These are phyloP conservation scores for Ambrosia hybrid DNA, from an alignment of 140 eudicot genomes.

Conservation along the genomic window DNA sequence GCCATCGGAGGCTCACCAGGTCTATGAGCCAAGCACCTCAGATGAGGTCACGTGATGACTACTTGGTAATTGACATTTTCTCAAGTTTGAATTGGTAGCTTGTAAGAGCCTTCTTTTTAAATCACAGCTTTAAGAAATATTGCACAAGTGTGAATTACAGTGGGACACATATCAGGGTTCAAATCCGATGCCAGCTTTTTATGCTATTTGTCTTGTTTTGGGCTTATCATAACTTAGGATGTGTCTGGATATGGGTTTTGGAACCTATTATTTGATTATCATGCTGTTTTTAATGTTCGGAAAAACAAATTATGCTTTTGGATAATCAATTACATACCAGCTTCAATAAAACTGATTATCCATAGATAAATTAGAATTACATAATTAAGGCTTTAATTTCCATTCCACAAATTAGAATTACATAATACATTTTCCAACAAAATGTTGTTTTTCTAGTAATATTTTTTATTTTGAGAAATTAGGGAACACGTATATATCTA, in stretches of 20 bases:
- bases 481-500: no score
- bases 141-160: not conserved
- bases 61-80: constrained; percentile 54
- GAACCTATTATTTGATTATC: no score
- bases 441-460: no score
- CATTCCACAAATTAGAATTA: no score
- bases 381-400: no score
- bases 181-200: no score
- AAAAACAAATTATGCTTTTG: no score
- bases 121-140: not conserved
- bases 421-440: no score
- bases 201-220: not conserved
- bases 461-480: no score
- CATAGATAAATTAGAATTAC: constrained; percentile 3
- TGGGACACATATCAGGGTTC: no score
- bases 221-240: not conserved
- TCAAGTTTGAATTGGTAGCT: constrained; percentile 11
- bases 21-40: constrained; percentile 62
- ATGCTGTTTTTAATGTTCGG: no score
- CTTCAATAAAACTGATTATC: not conserved
- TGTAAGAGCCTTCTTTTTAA: not conserved
- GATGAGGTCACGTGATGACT: constrained; percentile 62
- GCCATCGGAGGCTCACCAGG: constrained; percentile 23
- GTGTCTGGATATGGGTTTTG: not conserved
- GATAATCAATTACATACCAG: not conserved